These are phyloP conservation scores for Graphium sp. DNA, from an alignment of 2,329 filamentous ascomycete species.

Conservation along the genomic window DNA sequence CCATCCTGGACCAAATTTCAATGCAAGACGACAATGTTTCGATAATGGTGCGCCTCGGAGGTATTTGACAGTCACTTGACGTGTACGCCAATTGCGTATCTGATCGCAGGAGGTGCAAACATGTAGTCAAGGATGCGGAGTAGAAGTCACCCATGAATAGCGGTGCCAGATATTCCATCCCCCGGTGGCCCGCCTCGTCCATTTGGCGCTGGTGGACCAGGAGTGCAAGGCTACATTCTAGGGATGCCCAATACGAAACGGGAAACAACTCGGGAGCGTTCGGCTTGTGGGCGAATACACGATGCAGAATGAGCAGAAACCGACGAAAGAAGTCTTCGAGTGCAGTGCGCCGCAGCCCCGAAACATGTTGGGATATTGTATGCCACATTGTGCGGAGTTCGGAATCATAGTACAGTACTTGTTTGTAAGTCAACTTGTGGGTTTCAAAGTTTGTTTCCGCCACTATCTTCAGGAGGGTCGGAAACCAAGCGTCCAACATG, in stretches of 20 bases:
- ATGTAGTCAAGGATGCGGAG: conserved; percentile 16
- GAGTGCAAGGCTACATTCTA: conserved; percentile 17
- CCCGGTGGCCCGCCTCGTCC: conserved; percentile 9
- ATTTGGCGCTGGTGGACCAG: conserved; percentile 18
- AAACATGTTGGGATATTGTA: conserved; percentile 13
- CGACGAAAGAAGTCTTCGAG: conserved; percentile 17
- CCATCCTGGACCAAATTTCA: conserved; percentile 17
- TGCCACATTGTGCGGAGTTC: conserved; percentile 16
- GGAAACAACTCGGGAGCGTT: conserved; percentile 15
- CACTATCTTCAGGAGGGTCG: conserved; percentile 13
- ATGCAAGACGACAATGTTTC: conserved; percentile 16
- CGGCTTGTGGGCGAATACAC: conserved; percentile 16
- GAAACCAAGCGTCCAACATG: conserved; percentile 14
- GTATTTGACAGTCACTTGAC: conserved; percentile 9
- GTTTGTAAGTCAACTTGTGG: conserved; percentile 14
- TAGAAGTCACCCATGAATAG: conserved; percentile 18
- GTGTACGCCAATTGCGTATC: conserved; percentile 15
- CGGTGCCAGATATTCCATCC: conserved; percentile 14
- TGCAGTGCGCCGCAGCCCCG: conserved; percentile 14
- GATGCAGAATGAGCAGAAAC: conserved; percentile 17
- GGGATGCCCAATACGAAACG: conserved; percentile 18
- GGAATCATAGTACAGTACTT: conserved; percentile 15
- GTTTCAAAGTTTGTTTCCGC: conserved; percentile 15
- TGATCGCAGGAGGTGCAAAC: conserved; percentile 15
- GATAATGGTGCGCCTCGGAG: conserved; percentile 16